These are phyloP conservation scores for Penicillium mononematosum DNA, from an alignment of 495 filamentous ascomycete species.

Conservation along the genomic window DNA sequence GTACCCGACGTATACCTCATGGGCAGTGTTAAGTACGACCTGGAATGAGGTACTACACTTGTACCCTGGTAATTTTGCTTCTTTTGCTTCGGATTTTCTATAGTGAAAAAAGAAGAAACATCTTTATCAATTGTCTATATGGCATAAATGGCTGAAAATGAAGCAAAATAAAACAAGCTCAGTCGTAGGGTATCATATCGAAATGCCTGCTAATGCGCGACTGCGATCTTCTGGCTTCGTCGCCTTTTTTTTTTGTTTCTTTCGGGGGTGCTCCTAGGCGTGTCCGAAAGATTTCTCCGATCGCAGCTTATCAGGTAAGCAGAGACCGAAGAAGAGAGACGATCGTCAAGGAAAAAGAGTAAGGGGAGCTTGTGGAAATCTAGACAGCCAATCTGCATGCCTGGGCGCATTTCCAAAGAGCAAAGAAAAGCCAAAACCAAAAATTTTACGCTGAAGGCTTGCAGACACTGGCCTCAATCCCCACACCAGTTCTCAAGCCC, in stretches of 20 bases:
- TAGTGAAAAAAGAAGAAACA: not conserved
- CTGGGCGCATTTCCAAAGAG: not conserved
- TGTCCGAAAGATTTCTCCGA: not conserved
- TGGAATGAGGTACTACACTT: not conserved
- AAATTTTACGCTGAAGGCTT: not conserved
- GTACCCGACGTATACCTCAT: not conserved
- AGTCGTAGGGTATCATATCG: slow-evolving; percentile 53
- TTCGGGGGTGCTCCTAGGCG: slow-evolving; percentile 20
- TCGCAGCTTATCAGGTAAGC: not conserved
- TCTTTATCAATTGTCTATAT: slow-evolving; percentile 18
- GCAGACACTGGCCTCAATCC: not conserved
- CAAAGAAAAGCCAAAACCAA: not conserved
- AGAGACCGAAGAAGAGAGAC: not conserved
- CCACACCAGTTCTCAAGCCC: not conserved
- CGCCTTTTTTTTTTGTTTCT: slow-evolving; percentile 24
- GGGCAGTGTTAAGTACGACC: not conserved
- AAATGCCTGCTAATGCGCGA: slow-evolving; percentile 52
- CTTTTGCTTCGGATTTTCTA: not conserved
- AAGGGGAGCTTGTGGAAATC: not conserved
- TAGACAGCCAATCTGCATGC: not conserved
- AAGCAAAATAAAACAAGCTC: slow-evolving; percentile 33
- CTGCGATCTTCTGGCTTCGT: slow-evolving; percentile 42
- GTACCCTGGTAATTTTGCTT: not conserved
- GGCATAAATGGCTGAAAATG: slow-evolving; percentile 29
- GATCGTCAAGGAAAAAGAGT: not conserved